Percentiles rank a stretch among this genome's conserved stretches.
These are phyloP conservation scores for Vitis riparia DNA, from an alignment of 164 flowering plant genomes.

Conservation along the genomic window DNA sequence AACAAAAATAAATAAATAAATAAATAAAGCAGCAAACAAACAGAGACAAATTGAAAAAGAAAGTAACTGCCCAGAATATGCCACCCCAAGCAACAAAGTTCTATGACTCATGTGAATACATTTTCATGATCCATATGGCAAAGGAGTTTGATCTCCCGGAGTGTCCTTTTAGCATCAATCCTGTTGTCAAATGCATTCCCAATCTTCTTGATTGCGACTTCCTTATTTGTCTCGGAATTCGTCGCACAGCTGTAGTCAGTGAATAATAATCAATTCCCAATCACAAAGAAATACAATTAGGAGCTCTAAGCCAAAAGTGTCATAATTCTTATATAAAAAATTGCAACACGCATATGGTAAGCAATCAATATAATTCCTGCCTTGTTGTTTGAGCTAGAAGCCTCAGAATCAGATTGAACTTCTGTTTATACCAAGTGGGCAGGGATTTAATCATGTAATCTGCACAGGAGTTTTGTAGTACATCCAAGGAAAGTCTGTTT, in stretches of 20 bases:
- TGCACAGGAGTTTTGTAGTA: not conserved
- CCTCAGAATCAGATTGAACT: not conserved
- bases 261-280: not conserved
- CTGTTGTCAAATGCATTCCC: slow-evolving; percentile 78
- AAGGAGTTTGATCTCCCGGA: slow-evolving; percentile 80
- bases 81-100: no score
- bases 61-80: not conserved
- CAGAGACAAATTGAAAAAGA: not conserved
- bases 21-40: no score
- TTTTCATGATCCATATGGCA: slow-evolving; percentile 81
- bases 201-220: slow-evolving; percentile 79
- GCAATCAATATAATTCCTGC: not conserved
- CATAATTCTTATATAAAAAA: not conserved
- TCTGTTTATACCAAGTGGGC: not conserved
- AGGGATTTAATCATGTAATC: not conserved
- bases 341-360: not conserved
- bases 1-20: no score
- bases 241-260: slow-evolving; percentile 48
- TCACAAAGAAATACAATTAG: not conserved
- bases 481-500: not conserved
- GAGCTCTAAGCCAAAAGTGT: not conserved
- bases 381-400: not conserved
- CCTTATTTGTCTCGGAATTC: slow-evolving; percentile 72
- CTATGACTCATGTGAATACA: slow-evolving; percentile 27
- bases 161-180: slow-evolving; percentile 78